Base-by-base conservation (phyloP, 768 basidiomycete genomes). In the Pleurotus cornucopiae region DNA sequence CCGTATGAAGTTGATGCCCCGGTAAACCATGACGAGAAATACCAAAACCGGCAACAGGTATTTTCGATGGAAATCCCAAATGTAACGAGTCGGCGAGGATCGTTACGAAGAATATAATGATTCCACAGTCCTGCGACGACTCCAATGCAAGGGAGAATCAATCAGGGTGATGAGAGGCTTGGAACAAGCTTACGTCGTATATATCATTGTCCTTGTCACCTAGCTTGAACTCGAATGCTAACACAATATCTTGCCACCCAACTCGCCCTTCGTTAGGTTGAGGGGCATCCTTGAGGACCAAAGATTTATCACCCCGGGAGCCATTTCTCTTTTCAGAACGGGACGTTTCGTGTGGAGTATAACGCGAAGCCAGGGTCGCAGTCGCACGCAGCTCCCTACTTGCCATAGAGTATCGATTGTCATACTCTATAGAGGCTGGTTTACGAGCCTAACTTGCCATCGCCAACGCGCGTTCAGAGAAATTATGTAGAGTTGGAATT, bases 41-140 rank as follows among this genome's bases (percentile, higher is more conserved):
- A 54, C 57, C 57, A 58, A 18, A 54, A 25, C 2, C 57, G 53
- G 14, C 45, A 46, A 34, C 16, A 11, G 20, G 52, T 43, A 45
- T 52, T 44, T 26, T 57, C 56, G 41, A 45, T 44, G 23, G 56
- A 52, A 6, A 57, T 57, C 12, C 56, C 56, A 26, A 57, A 57
- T 16, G 40, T 20, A 38, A 57, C 45, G 13, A 18, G 14, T 20
- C 57, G 51, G 40, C 51, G 30, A 34, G 51, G 57, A 38, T 58
- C 57, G 38, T 58, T 58, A 6, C 57, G 57, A 18, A 58, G 41
- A 21, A 55, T 55, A 14, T 58, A 38, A 20, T 49, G 41, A 39
- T 25, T 54, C 52, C 52, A 54, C n/a, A 20, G 54, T 47, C 46
- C 48, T 54, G 16, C 30, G 23, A 39, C 21, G 23, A 39, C 23